Conservation (phyloP, 1,284 basidiomycete genomes). For the Ustilago loliicola region DNA sequence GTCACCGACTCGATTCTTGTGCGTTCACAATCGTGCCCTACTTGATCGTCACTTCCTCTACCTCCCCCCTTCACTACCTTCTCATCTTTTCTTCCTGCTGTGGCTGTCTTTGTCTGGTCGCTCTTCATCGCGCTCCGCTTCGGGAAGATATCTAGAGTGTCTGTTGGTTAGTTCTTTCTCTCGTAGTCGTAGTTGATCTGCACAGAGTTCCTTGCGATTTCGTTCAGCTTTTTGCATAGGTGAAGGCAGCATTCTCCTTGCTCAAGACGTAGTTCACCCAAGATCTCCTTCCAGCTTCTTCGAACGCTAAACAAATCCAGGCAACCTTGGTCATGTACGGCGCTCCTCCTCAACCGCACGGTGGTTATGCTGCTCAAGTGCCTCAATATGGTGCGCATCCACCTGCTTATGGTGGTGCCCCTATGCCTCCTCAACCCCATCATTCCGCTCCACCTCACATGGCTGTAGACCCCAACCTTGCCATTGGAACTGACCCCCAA, state of each 20-base stretch:
- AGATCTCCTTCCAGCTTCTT: background rate
- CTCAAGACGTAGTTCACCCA: background rate
- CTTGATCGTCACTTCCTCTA: background rate
- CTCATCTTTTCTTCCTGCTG: background rate
- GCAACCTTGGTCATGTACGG: conserved; percentile 27
- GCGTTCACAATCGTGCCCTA: background rate
- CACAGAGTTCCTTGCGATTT: background rate
- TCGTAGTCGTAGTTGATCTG: background rate
- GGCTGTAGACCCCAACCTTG: conserved; percentile 22
- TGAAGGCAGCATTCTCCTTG: background rate
- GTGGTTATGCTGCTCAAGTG: conserved; percentile 24
- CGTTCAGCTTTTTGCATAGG: background rate
- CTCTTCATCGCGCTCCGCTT: background rate
- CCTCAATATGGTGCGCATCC: conserved; percentile 32
- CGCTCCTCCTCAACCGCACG: conserved; percentile 31
- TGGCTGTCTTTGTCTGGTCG: background rate
- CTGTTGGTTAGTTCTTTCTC: background rate
- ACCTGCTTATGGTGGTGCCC: conserved; percentile 10
- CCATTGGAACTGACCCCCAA: conserved; percentile 73
- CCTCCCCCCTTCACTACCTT: background rate
- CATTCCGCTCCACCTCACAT: conserved; percentile 14
- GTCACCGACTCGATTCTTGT: background rate
- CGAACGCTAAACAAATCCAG: background rate
- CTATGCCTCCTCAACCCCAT: conserved; percentile 21
- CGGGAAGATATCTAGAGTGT: background rate